A percentile compares a stretch with the other conserved stretches of the same genome.
These are phyloP conservation scores for Diaporthe sp. DNA, from an alignment of 2,329 filamentous ascomycete species.

Conservation along the genomic window DNA sequence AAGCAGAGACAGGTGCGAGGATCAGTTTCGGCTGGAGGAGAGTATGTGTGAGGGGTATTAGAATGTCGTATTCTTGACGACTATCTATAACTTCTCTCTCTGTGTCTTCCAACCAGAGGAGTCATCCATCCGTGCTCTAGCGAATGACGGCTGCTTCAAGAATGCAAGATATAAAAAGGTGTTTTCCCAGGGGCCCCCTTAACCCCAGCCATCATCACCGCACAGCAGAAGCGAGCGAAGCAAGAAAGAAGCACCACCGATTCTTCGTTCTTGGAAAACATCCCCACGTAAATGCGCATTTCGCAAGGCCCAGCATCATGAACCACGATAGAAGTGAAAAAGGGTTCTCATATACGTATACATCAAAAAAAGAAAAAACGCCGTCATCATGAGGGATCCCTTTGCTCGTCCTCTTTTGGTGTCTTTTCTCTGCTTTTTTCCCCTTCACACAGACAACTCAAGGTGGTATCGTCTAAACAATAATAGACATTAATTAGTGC, in stretches of 20 bases:
- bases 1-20: background rate
- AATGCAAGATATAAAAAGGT: conserved; percentile 9
- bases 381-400: conserved; percentile 32
- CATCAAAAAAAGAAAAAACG: conserved; percentile 34
- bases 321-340: conserved; percentile 32
- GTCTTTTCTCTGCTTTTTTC: background rate
- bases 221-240: background rate
- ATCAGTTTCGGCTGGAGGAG: background rate
- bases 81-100: conserved; percentile 29
- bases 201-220: background rate
- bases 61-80: conserved; percentile 27
- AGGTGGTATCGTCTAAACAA: conserved; percentile 35
- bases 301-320: conserved; percentile 23
- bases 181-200: background rate
- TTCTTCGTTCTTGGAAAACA: conserved; percentile 1
- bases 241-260: background rate
- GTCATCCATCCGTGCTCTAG: conserved; percentile 27
- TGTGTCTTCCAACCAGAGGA: conserved; percentile 5
- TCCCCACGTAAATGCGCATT: conserved; percentile 25
- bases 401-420: conserved; percentile 22
- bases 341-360: conserved; percentile 27
- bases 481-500: conserved; percentile 41
- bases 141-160: conserved; percentile 22
- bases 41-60: background rate
- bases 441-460: background rate